Percentiles rank a stretch among this genome's conserved stretches.
phyloP scores from a whole-genome alignment of 192 early-diverging fungal species.

The Backusella tuberculispora region DNA sequence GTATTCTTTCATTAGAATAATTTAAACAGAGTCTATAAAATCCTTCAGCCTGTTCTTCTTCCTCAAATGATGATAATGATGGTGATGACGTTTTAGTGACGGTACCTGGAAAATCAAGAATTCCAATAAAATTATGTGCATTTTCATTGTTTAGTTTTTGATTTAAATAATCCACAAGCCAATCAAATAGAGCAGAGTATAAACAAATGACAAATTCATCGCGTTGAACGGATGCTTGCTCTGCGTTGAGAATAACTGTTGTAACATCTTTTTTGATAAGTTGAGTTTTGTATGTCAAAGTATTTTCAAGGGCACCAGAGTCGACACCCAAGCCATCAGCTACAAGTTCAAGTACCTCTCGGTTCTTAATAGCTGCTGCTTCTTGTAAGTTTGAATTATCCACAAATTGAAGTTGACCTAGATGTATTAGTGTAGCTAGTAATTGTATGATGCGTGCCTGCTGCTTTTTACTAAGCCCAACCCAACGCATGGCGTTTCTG shows the following conservation, averaged over 20 bases:
- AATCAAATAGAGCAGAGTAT: conserved; percentile 82
- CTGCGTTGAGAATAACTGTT: conserved; percentile 76
- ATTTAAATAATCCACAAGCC: conserved; percentile 85
- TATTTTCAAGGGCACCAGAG: conserved; percentile 68
- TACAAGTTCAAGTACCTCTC: conserved; percentile 70
- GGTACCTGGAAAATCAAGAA: conserved; percentile 73
- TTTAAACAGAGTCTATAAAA: conserved; percentile 65
- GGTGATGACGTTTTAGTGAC: conserved; percentile 41
- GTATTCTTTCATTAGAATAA: conserved; percentile 82
- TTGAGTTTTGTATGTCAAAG: conserved; percentile 81
- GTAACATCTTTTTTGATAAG: conserved; percentile 81
- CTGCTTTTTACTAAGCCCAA: conserved; percentile 81
- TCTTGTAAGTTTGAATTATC: conserved; percentile 67
- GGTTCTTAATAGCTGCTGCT: conserved; percentile 76
- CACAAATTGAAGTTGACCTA: conserved; percentile 88
- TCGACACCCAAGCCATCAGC: conserved; percentile 83
- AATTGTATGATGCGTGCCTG: conserved; percentile 83
- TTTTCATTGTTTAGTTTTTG: conserved; percentile 74
- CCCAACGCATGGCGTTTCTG: conserved; percentile 77
- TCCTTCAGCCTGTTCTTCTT: conserved; percentile 41
- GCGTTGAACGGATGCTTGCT: conserved; percentile 68
- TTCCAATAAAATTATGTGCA: conserved; percentile 74
- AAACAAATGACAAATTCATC: conserved; percentile 74
- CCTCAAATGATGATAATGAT: conserved; percentile 35
- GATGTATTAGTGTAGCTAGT: conserved; percentile 80